Conservation (phyloP, 768 basidiomycete species). For the Auriscalpium orientale region DNA sequence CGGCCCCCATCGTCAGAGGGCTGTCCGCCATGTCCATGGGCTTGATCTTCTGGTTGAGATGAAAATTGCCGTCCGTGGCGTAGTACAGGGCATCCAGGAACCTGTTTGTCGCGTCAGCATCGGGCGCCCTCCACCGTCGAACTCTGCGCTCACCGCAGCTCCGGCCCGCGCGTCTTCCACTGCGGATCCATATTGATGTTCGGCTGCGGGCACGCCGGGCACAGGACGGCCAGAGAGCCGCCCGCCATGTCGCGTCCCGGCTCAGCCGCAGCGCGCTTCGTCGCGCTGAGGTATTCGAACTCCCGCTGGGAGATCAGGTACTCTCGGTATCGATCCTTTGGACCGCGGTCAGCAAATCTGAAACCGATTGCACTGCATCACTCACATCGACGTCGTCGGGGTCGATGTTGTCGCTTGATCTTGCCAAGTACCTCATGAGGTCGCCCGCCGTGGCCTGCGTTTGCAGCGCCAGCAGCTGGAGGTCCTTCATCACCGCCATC, state of each 20-base stretch:
- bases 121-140: background rate
- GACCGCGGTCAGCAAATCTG: background rate
- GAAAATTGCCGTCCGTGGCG: background rate
- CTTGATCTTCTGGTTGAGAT: background rate
- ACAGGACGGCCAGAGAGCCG: background rate
- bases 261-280: background rate
- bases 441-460: background rate
- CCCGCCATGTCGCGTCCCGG: background rate
- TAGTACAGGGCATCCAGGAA: background rate
- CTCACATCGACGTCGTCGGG: background rate
- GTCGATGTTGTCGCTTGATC: too few species aligned
- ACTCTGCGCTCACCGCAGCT: background rate
- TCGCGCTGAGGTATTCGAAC: background rate
- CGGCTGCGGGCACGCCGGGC: background rate
- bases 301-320: background rate
- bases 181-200: background rate
- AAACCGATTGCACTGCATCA: background rate
- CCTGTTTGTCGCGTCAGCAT: background rate
- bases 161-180: background rate
- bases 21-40: background rate
- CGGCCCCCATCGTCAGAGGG: background rate
- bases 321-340: background rate
- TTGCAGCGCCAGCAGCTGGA: background rate
- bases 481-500: background rate
- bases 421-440: background rate